phyloP scores from a whole-genome alignment of 176 grass and related monocot species.

The Alloteropsis semialata region DNA sequence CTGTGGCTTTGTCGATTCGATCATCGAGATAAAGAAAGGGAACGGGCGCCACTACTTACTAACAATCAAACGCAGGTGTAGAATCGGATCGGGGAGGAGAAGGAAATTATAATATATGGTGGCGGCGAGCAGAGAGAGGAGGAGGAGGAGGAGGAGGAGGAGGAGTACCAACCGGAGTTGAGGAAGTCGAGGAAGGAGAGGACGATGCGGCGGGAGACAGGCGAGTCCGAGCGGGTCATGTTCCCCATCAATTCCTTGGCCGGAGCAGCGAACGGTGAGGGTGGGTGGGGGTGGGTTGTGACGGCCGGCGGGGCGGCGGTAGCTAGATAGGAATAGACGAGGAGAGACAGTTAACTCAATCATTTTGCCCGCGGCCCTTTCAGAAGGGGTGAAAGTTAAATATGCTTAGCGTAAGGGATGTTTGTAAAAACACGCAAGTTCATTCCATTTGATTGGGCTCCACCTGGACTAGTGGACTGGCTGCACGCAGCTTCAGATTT shows the following conservation, averaged over 20 bases:
- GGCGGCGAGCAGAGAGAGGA: background rate
- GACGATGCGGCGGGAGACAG: constrained; percentile 60
- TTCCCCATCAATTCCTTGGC: constrained; percentile 28
- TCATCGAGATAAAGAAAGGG: background rate
- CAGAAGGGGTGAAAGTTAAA: background rate
- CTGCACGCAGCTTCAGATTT: too few species aligned
- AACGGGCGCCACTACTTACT: background rate
- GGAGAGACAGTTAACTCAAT: background rate
- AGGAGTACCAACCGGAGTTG: constrained; percentile 59
- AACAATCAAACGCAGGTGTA: background rate
- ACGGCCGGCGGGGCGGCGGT: background rate
- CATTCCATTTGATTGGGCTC: too few species aligned
- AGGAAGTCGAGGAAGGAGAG: constrained; percentile 82
- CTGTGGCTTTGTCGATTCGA: too few species aligned
- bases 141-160: too few species aligned
- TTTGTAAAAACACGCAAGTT: too few species aligned
- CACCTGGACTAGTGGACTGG: too few species aligned
- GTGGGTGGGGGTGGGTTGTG: background rate
- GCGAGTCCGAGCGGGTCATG: constrained; percentile 60
- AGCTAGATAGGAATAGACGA: background rate
- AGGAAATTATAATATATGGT: too few species aligned
- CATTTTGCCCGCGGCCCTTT: background rate
- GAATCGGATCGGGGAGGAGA: background rate
- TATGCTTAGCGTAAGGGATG: background rate
- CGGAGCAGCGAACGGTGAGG: background rate